These are phyloP conservation scores for Trichoderma polysporum DNA, from an alignment of 2,329 filamentous ascomycete genomes.

Conservation along the genomic window DNA sequence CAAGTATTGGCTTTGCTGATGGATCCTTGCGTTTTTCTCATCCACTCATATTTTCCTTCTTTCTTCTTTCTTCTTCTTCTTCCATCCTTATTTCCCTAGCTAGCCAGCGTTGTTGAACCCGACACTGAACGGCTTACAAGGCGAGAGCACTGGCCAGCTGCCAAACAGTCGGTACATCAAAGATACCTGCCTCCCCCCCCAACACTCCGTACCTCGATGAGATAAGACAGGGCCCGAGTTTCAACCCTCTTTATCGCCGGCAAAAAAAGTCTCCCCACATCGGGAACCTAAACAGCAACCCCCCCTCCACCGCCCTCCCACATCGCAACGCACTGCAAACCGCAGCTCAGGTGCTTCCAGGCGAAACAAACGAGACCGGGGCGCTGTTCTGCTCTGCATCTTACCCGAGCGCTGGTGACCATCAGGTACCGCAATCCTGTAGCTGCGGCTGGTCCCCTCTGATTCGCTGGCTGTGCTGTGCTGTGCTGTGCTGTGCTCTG, in stretches of 20 bases:
- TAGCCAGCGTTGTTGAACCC: neutral
- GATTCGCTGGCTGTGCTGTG: neutral
- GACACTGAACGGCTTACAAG: too few species aligned
- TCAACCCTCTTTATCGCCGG: constrained; percentile 12
- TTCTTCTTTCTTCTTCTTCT: neutral
- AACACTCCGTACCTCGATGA: constrained; percentile 10
- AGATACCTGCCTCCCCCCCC: neutral
- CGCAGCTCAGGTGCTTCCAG: constrained; percentile 1
- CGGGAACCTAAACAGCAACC: neutral
- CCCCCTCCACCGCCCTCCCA: constrained; percentile 20
- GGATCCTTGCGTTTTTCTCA: neutral
- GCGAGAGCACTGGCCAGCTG: too few species aligned
- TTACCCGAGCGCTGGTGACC: neutral
- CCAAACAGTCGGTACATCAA: neutral
- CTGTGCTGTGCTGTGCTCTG: constrained; percentile 11
- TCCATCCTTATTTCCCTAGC: too few species aligned
- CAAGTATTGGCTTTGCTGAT: neutral
- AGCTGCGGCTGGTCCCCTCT: neutral
- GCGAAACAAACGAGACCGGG: constrained; percentile 11
- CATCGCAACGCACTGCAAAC: constrained; percentile 19
- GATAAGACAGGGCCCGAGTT: constrained; percentile 13
- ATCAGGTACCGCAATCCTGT: neutral
- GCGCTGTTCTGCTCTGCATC: constrained; percentile 3
- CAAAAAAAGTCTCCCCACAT: constrained; percentile 14
- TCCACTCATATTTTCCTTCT: neutral